Evolutionary conservation across 2,329 filamentous ascomycete genomes (phyloP), one percentile per base, ranked within the genome.

Genomic region (Fusarium tricinctum): DNA sequence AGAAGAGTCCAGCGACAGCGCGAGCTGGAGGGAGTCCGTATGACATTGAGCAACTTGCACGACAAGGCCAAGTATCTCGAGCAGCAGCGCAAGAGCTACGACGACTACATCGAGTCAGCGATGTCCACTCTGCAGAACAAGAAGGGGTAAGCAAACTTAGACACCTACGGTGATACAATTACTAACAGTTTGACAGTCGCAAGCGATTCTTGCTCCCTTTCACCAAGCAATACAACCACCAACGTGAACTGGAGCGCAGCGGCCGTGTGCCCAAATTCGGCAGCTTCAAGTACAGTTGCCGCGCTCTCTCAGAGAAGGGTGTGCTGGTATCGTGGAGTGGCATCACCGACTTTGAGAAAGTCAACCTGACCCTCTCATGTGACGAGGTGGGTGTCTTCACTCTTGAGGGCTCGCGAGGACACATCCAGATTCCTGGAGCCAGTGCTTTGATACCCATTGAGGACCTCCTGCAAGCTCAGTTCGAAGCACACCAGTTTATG

Each of bases 71-170:
- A 89, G 69, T 99, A 97, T 80, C 87, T 99, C 12, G 96, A 99
- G 77, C 92, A 94, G 73, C 96, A 99, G 81, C 88, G 97, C 63
- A 97, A 97, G 85, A 96, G 91, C 69, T 99, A 99, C 82, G 97
- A 99, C 77, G 94, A 99, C 81, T 99, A 99, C 81, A 97, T 99
- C 76, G 97, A 99, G 82, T 94, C 97, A 79, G 95, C 96, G 48
- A 97, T 99, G 93, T 87, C 94, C 63, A 99, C 97, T 6, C 85
- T 99, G 60, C 96, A 98, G 79, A 97, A 92, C 81, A 97, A 97
- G 80, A 97, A 97, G 81, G 94, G 91, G 88, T 91, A 85, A 78
- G 86, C 79, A 45, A 32, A 4, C 28, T 39, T n/a, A 3, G 14
- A 17, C 3, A 9, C 13, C 3, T 7, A 50, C 23, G 14, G 42